phyloP scores from a whole-genome alignment of 306 rosid species.

The Pterocarpus santalinus region DNA sequence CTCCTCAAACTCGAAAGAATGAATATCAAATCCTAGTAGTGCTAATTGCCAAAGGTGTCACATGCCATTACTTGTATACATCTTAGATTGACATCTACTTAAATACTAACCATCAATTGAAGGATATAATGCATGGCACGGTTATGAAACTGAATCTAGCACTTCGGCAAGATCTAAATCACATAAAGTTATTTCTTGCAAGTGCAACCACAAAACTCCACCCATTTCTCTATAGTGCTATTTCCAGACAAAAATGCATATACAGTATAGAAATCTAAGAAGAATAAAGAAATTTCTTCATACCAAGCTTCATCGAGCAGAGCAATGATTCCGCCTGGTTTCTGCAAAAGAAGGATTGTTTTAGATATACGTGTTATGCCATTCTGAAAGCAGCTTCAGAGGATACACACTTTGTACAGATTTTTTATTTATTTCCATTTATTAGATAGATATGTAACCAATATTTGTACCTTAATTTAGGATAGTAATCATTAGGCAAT shows the following conservation, averaged over 20 bases:
- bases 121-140: slow-evolving; percentile 1
- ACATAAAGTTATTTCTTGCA: slow-evolving; percentile 34
- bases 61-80: slow-evolving; percentile 38
- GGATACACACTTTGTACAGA: neutral
- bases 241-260: slow-evolving; percentile 31
- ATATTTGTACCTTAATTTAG: too few species aligned
- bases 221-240: slow-evolving; percentile 14
- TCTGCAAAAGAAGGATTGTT: slow-evolving; percentile 61
- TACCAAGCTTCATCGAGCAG: slow-evolving; percentile 99
- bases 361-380: slow-evolving; percentile 21
- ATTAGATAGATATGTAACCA: too few species aligned
- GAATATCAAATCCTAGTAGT: slow-evolving; percentile 22
- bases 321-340: slow-evolving; percentile 91
- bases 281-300: slow-evolving; percentile 50
- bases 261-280: neutral
- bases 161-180: slow-evolving; percentile 27
- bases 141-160: slow-evolving; percentile 38
- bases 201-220: slow-evolving; percentile 32
- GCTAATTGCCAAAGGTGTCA: slow-evolving; percentile 12
- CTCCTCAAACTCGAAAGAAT: slow-evolving; percentile 36
- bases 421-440: too few species aligned
- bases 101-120: slow-evolving; percentile 32
- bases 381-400: slow-evolving; percentile 39
- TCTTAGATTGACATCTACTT: slow-evolving; percentile 2
- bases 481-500: too few species aligned